These are phyloP conservation scores for Aspergillus haitiensis DNA, from an alignment of 495 filamentous ascomycete species.

Conservation along the genomic window DNA sequence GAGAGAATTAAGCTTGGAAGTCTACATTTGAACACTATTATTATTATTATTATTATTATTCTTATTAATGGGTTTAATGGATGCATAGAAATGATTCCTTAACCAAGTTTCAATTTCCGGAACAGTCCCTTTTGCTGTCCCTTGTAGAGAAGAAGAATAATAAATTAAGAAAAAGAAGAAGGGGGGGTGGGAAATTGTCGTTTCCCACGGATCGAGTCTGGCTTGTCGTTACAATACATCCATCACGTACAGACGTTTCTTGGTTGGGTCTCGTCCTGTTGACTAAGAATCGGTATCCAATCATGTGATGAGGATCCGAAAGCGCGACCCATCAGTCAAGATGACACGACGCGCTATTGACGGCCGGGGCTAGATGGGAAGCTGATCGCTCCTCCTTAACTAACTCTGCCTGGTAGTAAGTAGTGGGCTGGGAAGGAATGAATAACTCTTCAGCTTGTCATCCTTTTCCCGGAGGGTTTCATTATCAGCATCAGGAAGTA, in stretches of 20 bases:
- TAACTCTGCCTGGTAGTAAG: not conserved
- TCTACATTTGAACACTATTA: not conserved
- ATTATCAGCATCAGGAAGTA: no score
- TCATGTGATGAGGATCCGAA: not conserved
- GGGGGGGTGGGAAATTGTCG: constrained; percentile 9
- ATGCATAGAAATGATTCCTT: not conserved
- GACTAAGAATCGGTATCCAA: constrained; percentile 12
- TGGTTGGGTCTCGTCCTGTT: constrained; percentile 7
- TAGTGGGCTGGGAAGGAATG: no score
- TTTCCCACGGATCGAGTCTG: constrained; percentile 23
- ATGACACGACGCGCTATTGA: constrained; percentile 23
- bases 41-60: constrained; percentile 25
- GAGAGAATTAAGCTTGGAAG: not conserved
- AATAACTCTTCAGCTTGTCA: not conserved
- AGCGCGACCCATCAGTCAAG: constrained; percentile 20
- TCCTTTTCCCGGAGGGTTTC: no score
- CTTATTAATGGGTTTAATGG: constrained; percentile 23
- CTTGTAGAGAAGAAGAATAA: constrained; percentile 10
- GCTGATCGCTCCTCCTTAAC: not conserved
- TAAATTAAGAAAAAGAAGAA: not conserved
- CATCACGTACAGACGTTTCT: constrained; percentile 10
- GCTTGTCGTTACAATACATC: constrained; percentile 14
- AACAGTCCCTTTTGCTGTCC: constrained; percentile 19
- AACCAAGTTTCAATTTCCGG: constrained; percentile 11
- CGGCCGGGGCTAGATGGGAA: constrained; percentile 9